Percentiles rank a stretch among this genome's conserved stretches.
Evolutionary conservation across 2,329 filamentous ascomycete species (phyloP).

Genomic region (Dichotomopilus funicola): DNA sequence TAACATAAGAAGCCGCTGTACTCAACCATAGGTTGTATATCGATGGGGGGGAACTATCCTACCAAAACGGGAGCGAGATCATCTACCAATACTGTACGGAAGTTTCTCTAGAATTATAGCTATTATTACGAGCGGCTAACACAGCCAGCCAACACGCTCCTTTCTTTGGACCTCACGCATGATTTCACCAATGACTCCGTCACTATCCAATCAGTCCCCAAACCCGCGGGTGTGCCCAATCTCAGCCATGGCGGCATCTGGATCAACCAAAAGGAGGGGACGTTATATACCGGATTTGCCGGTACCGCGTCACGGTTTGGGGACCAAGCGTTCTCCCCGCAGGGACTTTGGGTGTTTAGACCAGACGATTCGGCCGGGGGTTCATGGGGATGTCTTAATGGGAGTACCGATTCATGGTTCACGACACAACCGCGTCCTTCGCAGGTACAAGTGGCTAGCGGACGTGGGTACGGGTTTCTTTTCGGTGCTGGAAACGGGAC

Average conservation of each 20-base stretch:
- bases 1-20: constrained; percentile 17
- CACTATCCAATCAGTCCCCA: constrained; percentile 10
- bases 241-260: constrained; percentile 17
- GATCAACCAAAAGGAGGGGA: constrained; percentile 12
- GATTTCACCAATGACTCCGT: constrained; percentile 16
- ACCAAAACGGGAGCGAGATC: constrained; percentile 9
- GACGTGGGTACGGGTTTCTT: constrained; percentile 15
- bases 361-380: constrained; percentile 13
- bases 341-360: constrained; percentile 19
- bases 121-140: neutral
- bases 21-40: constrained; percentile 21
- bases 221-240: constrained; percentile 12
- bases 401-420: constrained; percentile 12
- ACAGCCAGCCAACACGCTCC: constrained; percentile 13
- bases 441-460: constrained; percentile 13
- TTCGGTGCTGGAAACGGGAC: neutral
- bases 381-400: constrained; percentile 17
- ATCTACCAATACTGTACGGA: constrained; percentile 21
- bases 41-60: constrained; percentile 22
- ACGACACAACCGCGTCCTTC: constrained; percentile 12
- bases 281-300: constrained; percentile 19
- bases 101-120: too few species aligned
- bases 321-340: constrained; percentile 6
- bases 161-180: constrained; percentile 18
- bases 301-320: constrained; percentile 15